Conservation (phyloP, 2,329 filamentous ascomycete genomes). For the Dactylellina cionopaga region DNA sequence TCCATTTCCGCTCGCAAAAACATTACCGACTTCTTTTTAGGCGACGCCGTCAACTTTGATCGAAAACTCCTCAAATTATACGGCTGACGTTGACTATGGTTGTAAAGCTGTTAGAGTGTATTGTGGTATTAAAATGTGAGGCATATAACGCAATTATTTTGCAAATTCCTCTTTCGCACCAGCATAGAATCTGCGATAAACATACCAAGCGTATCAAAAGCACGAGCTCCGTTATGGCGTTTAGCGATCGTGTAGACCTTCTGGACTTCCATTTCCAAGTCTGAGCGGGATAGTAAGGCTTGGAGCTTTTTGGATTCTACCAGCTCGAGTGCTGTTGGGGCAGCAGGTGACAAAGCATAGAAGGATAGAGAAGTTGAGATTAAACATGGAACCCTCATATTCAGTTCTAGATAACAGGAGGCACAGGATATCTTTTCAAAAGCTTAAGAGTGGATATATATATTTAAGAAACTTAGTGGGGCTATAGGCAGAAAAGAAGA, state of each 20-base stretch:
- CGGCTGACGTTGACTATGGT: conserved; percentile 48
- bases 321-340: conserved; percentile 29
- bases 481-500: too few species aligned
- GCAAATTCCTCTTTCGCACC: conserved; percentile 7
- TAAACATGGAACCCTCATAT: conserved; percentile 46
- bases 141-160: too few species aligned
- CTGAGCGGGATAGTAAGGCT: conserved; percentile 60
- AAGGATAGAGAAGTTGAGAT: conserved; percentile 27
- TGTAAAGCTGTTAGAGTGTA: background rate
- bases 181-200: conserved; percentile 61
- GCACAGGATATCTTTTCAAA: too few species aligned
- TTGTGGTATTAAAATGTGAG: conserved; percentile 17
- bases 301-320: conserved; percentile 62
- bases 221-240: conserved; percentile 62
- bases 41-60: conserved; percentile 17
- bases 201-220: conserved; percentile 63
- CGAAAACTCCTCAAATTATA: conserved; percentile 23
- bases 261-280: conserved; percentile 63
- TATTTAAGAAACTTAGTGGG: too few species aligned
- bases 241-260: conserved; percentile 63
- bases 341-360: conserved; percentile 32
- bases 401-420: too few species aligned
- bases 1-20: conserved; percentile 67
- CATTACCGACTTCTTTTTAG: conserved; percentile 48
- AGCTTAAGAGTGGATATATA: too few species aligned